phyloP scores from a whole-genome alignment of 352 stramenopile genomes.

The Peronosclerospora sorghi region DNA sequence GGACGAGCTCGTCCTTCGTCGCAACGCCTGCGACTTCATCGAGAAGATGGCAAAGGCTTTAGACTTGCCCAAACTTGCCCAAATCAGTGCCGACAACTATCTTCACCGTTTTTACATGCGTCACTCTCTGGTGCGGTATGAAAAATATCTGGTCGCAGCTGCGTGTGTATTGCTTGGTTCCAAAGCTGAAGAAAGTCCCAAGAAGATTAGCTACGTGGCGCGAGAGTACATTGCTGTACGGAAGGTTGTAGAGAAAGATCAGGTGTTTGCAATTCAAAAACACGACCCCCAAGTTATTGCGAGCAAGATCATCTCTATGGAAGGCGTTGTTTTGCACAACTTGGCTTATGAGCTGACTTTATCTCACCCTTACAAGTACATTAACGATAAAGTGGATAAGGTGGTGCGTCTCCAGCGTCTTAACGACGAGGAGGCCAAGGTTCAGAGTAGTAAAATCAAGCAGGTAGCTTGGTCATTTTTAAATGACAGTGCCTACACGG shows the following conservation, averaged over 20 bases:
- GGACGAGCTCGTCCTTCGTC: conserved; percentile 59
- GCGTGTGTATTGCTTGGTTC: conserved; percentile 74
- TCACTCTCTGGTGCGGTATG: conserved; percentile 74
- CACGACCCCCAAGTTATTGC: conserved; percentile 56
- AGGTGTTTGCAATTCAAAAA: conserved; percentile 70
- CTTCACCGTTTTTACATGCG: conserved; percentile 85
- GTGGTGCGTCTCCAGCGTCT: conserved; percentile 57
- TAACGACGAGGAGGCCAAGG: conserved; percentile 36
- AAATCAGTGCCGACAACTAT: conserved; percentile 78
- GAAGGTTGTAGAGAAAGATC: conserved; percentile 61
- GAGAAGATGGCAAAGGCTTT: conserved; percentile 76
- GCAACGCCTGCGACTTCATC: conserved; percentile 75
- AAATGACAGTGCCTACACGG: conserved; percentile 82
- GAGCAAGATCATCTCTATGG: conserved; percentile 75
- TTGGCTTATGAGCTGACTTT: conserved; percentile 79
- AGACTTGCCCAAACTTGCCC: conserved; percentile 69
- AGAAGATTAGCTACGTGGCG: conserved; percentile 69
- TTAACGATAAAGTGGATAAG: conserved; percentile 82
- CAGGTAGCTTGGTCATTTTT: conserved; percentile 84
- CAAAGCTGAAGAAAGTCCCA: conserved; percentile 76
- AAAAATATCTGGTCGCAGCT: conserved; percentile 75
- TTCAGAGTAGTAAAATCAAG: conserved; percentile 68
- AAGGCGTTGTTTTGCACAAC: conserved; percentile 72
- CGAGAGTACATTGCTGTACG: conserved; percentile 62
- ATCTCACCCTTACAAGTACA: conserved; percentile 77